phyloP scores from a whole-genome alignment of 257 asterid species.

The Ehretia macrophylla region DNA sequence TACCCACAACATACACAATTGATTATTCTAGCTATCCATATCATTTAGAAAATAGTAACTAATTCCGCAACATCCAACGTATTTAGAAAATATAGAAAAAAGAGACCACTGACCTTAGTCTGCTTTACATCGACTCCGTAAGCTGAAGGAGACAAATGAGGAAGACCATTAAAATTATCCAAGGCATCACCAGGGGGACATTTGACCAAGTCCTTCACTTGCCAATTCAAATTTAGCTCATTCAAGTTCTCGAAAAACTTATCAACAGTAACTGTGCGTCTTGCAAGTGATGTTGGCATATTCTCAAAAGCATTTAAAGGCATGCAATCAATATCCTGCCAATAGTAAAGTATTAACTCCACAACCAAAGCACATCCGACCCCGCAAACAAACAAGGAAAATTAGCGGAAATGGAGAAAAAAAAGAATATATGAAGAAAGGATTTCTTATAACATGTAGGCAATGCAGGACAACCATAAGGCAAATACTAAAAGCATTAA shows the following conservation, averaged over 20 bases:
- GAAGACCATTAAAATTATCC: conserved; percentile 41
- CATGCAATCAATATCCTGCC: conserved; percentile 92
- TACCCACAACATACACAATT: not conserved
- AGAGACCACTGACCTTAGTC: conserved; percentile 45
- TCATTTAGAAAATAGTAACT: too few species aligned
- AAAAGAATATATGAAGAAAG: not conserved
- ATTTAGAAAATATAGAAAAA: too few species aligned
- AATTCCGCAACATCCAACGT: too few species aligned
- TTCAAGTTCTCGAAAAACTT: conserved; percentile 54
- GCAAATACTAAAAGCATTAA: not conserved
- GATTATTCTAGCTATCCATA: too few species aligned
- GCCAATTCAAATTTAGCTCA: conserved; percentile 51
- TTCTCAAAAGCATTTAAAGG: conserved; percentile 72
- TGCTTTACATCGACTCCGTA: conserved; percentile 39
- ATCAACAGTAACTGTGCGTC: conserved; percentile 42
- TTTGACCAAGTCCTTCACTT: conserved; percentile 43
- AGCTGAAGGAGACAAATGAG: conserved; percentile 49
- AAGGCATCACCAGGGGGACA: conserved; percentile 36
- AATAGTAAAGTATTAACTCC: conserved; percentile 5
- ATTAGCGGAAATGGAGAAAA: not conserved
- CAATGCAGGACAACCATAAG: not conserved
- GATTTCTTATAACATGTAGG: not conserved
- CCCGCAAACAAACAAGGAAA: not conserved
- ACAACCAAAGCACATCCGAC: not conserved
- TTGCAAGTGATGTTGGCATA: conserved; percentile 60